Evolutionary conservation across 352 stramenopile species (phyloP), one percentile per base, ranked within the genome.

Genomic region (Blastocystis sp.): DNA sequence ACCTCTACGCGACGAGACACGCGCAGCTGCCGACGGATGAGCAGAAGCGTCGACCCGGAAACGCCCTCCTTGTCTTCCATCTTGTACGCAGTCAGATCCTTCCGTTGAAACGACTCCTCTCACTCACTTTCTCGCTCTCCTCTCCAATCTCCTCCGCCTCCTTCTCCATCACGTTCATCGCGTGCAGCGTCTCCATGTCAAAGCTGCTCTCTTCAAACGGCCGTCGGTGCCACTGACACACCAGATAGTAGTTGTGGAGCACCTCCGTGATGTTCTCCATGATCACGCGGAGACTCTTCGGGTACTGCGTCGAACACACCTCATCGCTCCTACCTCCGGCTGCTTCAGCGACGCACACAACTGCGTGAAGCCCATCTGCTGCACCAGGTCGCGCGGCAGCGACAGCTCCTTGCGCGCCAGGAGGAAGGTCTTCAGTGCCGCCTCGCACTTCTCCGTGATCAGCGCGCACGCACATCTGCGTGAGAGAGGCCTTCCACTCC

Each of bases 341-440:
- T 48, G n/a, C 69, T 81, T 81, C 46, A 81, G 21, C 4, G 69
- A 64, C 44, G 69, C 46, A 38, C 69, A 81, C 4, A 81, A 32
- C 69, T 81, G 69, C 36, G 69, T 81, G 46, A 63, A 81, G 49
- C 69, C 69, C 69, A 81, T 81, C 53, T 81, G 69, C n/a, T 42
- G 46, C 9, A 81, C 18, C 42, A 81, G 48, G 24, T 81, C 69
- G 36, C 69, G 69, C 32, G 69, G 69, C 36, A 81, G 27, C 21
- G 56, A 48, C 11, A 38, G 61, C 34, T 81, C 69, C 53, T 81
- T 81, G 44, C 69, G 53, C 0, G 16, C 8, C 46, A 65, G 29
- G 4, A 81, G 69, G 69, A 64, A 81, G 21, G 40, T 21, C 46
- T 81, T 81, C 46, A 81, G 34, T 21, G n/a, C 48, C 11, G 44